Evolutionary conservation across 2,329 filamentous ascomycete species (phyloP).

Genomic region (Sarocladiaceae sp.): DNA sequence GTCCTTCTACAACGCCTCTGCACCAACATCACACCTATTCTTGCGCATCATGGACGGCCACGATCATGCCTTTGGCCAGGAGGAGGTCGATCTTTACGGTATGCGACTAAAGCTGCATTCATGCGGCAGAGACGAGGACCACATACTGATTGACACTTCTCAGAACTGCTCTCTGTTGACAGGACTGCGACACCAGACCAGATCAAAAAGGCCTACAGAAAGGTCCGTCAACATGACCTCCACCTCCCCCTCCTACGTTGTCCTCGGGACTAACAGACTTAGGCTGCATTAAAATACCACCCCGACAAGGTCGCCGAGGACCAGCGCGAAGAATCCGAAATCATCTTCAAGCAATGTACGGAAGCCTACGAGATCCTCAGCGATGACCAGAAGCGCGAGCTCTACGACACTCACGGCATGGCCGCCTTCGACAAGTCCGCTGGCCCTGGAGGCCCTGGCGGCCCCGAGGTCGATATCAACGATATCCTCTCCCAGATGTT

Average conservation of each 20-base stretch:
- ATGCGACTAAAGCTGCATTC: too few relatives aligned
- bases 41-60: constrained; percentile 16
- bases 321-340: constrained; percentile 76
- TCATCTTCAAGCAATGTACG: constrained; percentile 86
- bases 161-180: constrained; percentile 74
- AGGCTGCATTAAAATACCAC: constrained; percentile 84
- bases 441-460: constrained; percentile 53
- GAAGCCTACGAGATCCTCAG: constrained; percentile 97
- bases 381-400: constrained; percentile 85
- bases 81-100: constrained; percentile 59
- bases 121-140: too few relatives aligned
- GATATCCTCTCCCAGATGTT: constrained; percentile 95
- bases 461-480: constrained; percentile 75
- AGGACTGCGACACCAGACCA: constrained; percentile 68
- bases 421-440: constrained; percentile 75
- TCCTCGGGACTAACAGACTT: constrained; percentile 4
- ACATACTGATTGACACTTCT: constrained; percentile 11
- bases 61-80: constrained; percentile 18
- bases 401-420: constrained; percentile 96
- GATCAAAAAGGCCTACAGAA: constrained; percentile 94
- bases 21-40: not conserved
- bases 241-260: not conserved
- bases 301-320: constrained; percentile 92
- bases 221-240: constrained; percentile 53
- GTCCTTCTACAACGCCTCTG: constrained; percentile 1